Base-by-base conservation (phyloP, 371 early-diverging fungal species). In the Capniomyces stellatus region DNA sequence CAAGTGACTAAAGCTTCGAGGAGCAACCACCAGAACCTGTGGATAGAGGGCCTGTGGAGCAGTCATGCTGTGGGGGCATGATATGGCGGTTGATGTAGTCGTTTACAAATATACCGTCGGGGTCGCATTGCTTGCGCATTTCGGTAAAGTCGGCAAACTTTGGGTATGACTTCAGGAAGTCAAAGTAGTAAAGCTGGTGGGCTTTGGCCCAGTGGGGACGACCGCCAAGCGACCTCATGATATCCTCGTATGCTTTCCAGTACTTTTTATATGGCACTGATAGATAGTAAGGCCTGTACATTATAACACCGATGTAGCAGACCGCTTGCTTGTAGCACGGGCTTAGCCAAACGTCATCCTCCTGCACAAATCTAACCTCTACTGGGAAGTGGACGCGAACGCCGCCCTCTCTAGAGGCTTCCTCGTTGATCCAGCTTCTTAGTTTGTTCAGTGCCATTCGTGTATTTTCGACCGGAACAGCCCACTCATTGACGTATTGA, bases 121-220 rank as follows among this genome's bases (percentile, higher is more conserved):
- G 89, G 68, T 88, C 89, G 56, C 81, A 46, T 50, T 63, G 40
- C 40, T 70, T 54, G 22, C 85, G 72, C n/a, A 85, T 63, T 43
- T 58, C 40, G 23, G 71, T 54, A 59, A 82, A 88, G 19, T 74
- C 75, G 15, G 67, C 43, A 54, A 85, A 75, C 54, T 70, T 72
- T 1, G 87, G 87, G 55, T 85, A 88, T 0, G 75, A 62, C 19
- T 66, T 58, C 29, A 58, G 61, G 23, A 88, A 59, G 27, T 78
- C 77, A 22, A 62, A 53, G 41, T 60, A 60, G 18, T 67, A 65
- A 64, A 85, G 78, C 18, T 73, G 63, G 58, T 84, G 83, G 0
- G 79, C 80, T 67, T 86, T 83, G 31, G 87, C 89, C 89, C 89
- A 89, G 55, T 89, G 87, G 18, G 89, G 89, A 13, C 87, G 70